These are phyloP conservation scores for Quercus dentata DNA, from an alignment of 306 rosid species.

Conservation along the genomic window DNA sequence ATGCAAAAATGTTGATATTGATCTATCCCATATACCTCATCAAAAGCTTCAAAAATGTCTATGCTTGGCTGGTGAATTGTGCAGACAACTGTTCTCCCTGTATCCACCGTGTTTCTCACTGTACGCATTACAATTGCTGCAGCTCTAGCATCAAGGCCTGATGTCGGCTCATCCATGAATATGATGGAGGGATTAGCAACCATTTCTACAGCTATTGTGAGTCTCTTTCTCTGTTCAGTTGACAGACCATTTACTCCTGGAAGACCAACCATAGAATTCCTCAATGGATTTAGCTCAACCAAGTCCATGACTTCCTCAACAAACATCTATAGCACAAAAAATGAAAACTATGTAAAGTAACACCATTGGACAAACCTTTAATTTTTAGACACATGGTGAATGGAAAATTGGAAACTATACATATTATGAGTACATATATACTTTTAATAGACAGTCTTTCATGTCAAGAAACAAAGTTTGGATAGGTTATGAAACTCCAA, in stretches of 20 bases:
- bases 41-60: constrained; percentile 53
- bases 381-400: no score
- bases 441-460: no score
- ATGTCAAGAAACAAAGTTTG: background rate
- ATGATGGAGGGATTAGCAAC: constrained; percentile 59
- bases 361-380: background rate
- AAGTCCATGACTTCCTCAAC: constrained; percentile 52
- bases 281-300: constrained; percentile 40
- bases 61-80: constrained; percentile 69
- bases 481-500: no score
- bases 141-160: constrained; percentile 58
- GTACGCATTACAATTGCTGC: constrained; percentile 58
- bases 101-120: constrained; percentile 47
- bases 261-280: constrained; percentile 49
- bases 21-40: constrained; percentile 36
- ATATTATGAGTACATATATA: background rate
- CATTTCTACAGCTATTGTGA: constrained; percentile 51
- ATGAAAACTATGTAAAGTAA: background rate
- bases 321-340: constrained; percentile 32
- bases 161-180: constrained; percentile 58
- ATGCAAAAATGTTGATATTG: background rate
- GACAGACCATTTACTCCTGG: constrained; percentile 50
- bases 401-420: no score
- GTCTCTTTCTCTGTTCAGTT: constrained; percentile 61
- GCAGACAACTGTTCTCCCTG: constrained; percentile 58